phyloP scores from a whole-genome alignment of 305 asterid species.

The Rubia peregrina region DNA sequence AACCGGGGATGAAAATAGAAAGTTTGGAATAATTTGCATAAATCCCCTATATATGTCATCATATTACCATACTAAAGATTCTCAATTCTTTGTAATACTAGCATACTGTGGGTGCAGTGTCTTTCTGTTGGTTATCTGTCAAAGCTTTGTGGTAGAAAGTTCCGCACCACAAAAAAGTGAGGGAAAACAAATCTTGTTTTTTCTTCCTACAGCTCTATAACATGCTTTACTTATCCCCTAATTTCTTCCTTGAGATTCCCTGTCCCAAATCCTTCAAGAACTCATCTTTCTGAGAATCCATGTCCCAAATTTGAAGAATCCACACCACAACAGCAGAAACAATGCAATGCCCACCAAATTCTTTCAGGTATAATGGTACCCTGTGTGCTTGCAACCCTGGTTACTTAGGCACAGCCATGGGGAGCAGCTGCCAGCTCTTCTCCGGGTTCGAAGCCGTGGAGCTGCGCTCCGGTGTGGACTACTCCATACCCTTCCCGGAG shows the following conservation, averaged over 20 bases:
- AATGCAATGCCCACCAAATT: constrained; percentile 53
- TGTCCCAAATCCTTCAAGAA: neutral
- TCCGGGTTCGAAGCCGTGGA: constrained; percentile 29
- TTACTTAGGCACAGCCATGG: constrained; percentile 32
- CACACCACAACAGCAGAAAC: neutral
- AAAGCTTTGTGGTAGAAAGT: neutral
- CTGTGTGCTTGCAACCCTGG: constrained; percentile 84
- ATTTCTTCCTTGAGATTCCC: neutral
- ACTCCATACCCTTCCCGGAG: constrained; percentile 49
- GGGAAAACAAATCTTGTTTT: neutral
- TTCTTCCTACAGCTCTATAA: neutral
- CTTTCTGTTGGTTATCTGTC: constrained; percentile 11
- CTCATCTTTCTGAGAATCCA: constrained; percentile 4
- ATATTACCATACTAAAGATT: neutral
- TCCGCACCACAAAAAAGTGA: neutral
- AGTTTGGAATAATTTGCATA: neutral
- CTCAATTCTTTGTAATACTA: neutral
- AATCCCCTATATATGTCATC: neutral
- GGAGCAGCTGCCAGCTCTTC: constrained; percentile 45
- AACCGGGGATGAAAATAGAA: neutral
- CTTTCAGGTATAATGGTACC: constrained; percentile 53
- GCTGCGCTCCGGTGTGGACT: constrained; percentile 61
- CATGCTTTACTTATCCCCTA: neutral
- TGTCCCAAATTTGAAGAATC: neutral
- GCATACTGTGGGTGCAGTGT: neutral